Conservation (phyloP, 768 basidiomycete species). For the Lyophyllum shimeji region DNA sequence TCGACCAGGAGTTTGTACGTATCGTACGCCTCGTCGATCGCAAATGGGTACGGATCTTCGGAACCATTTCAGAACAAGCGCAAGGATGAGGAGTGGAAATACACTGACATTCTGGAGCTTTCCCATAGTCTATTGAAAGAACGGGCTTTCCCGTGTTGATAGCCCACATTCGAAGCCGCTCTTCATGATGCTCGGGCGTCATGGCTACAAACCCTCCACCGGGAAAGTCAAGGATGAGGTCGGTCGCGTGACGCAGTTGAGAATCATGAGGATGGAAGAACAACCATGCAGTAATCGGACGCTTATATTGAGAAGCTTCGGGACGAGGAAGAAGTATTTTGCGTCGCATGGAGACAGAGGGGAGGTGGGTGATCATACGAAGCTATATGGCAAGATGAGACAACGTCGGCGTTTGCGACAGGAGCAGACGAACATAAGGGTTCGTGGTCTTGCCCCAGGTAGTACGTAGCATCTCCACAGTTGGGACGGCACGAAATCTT, state of each 20-base stretch:
- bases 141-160: slow-evolving; percentile 74
- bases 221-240: slow-evolving; percentile 90
- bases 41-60: slow-evolving; percentile 94
- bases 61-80: slow-evolving; percentile 3
- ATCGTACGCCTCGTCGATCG: slow-evolving; percentile 94
- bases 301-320: slow-evolving; percentile 66
- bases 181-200: slow-evolving; percentile 96
- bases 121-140: slow-evolving; percentile 90
- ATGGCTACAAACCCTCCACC: slow-evolving; percentile 98
- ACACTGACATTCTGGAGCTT: slow-evolving; percentile 88
- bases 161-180: slow-evolving; percentile 87
- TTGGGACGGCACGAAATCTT: slow-evolving; percentile 88
- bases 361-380: slow-evolving; percentile 61
- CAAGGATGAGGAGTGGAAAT: slow-evolving; percentile 1
- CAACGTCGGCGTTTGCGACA: neutral
- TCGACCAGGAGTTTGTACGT: slow-evolving; percentile 79
- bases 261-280: slow-evolving; percentile 74
- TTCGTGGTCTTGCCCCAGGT: slow-evolving; percentile 98
- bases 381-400: slow-evolving; percentile 38
- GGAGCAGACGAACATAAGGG: slow-evolving; percentile 65
- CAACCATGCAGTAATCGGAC: slow-evolving; percentile 81
- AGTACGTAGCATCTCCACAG: slow-evolving; percentile 91
- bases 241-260: slow-evolving; percentile 64
- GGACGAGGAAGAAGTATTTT: slow-evolving; percentile 87
- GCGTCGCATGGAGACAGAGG: slow-evolving; percentile 61